phyloP scores from a whole-genome alignment of 495 filamentous ascomycete genomes.

The Xylaria nigripes region DNA sequence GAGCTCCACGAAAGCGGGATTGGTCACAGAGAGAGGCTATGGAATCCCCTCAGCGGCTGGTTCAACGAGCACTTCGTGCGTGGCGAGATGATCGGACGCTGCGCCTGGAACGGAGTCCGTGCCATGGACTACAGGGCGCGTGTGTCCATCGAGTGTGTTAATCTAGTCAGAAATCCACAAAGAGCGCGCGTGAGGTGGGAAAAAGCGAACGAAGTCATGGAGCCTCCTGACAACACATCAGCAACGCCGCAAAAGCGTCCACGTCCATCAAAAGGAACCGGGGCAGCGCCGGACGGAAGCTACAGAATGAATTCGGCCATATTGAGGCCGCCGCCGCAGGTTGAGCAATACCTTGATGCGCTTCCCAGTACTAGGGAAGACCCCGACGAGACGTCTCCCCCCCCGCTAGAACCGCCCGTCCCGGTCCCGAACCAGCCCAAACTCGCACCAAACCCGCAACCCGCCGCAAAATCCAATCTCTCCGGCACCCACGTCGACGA shows the following conservation, averaged over 20 bases:
- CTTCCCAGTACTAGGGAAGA: no score
- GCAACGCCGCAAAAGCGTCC: neutral
- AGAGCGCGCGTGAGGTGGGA: neutral
- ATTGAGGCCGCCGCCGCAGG: neutral
- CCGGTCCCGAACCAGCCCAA: neutral
- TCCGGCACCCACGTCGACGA: no score
- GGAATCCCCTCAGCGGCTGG: conserved; percentile 9
- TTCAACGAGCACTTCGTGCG: conserved; percentile 17
- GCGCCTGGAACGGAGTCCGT: conserved; percentile 7
- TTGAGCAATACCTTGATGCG: neutral
- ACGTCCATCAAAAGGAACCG: neutral
- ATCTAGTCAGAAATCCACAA: neutral
- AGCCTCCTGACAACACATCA: neutral
- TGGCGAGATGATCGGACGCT: conserved; percentile 23
- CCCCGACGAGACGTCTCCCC: no score
- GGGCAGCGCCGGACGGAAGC: neutral
- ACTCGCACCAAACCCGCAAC: neutral
- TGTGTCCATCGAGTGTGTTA: conserved; percentile 17
- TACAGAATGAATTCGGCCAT: neutral
- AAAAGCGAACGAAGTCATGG: neutral
- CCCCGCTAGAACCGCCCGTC: neutral
- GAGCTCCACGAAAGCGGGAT: neutral
- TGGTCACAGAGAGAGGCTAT: conserved; percentile 3
- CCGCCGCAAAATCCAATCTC: neutral
- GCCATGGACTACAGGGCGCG: conserved; percentile 18